Conservation (phyloP, 331 rosid species). For the Stylosanthes scabra region DNA sequence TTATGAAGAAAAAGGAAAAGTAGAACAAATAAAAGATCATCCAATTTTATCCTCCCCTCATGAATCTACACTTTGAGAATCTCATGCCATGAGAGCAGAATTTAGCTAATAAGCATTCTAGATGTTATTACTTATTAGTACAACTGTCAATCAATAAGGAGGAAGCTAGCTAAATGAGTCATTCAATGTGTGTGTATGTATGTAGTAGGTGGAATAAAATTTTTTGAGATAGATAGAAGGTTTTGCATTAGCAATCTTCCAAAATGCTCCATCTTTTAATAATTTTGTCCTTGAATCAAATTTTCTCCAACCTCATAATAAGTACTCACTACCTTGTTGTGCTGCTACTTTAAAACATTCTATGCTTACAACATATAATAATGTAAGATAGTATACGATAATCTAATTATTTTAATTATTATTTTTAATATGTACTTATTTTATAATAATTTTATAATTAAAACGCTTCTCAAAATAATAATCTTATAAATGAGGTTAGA, state of each 20-base stretch:
- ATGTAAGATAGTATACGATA: background rate
- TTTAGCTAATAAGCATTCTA: constrained; percentile 19
- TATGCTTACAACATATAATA: no score
- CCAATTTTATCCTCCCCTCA: constrained; percentile 7
- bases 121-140: background rate
- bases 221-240: constrained; percentile 19
- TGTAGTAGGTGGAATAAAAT: constrained; percentile 40
- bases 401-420: no score
- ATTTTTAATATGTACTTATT: no score
- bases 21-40: background rate
- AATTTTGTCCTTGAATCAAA: constrained; percentile 12
- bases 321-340: background rate
- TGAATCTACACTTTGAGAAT: constrained; percentile 40
- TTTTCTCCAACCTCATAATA: background rate
- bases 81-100: constrained; percentile 11
- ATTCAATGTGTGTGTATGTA: constrained; percentile 33
- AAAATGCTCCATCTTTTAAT: background rate
- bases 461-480: no score
- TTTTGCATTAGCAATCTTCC: constrained; percentile 33
- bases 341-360: background rate
- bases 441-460: no score
- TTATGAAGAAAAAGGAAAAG: no score
- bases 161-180: constrained; percentile 35
- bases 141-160: constrained; percentile 37
- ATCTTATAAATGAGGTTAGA: no score